These are phyloP conservation scores for Cutaneotrichosporon mucoides DNA, from an alignment of 1,284 basidiomycete species.

Conservation along the genomic window DNA sequence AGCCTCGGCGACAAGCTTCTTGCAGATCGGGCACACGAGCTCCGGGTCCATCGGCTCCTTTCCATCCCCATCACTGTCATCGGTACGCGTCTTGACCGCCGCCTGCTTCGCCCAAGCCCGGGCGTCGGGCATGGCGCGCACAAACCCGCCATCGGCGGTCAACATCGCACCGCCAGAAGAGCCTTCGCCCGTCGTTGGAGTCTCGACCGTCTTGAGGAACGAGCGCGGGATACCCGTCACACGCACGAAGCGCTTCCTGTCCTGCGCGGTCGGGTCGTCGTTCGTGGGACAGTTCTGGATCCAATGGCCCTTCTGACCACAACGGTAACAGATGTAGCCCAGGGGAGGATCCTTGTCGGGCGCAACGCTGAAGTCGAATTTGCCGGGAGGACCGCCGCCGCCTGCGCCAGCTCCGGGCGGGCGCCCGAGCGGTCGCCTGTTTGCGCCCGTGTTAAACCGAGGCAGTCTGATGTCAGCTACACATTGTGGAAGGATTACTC, in stretches of 20 bases:
- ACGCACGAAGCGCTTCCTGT: conserved; percentile 90
- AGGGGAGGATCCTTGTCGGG: conserved; percentile 60
- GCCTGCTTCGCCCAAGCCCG: conserved; percentile 88
- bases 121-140: conserved; percentile 89
- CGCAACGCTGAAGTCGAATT: conserved; percentile 45
- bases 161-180: conserved; percentile 86
- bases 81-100: conserved; percentile 68
- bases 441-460: conserved; percentile 12
- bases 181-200: conserved; percentile 63
- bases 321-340: conserved; percentile 99
- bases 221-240: conserved; percentile 97
- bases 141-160: conserved; percentile 92
- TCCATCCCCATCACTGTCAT: conserved; percentile 72
- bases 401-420: conserved; percentile 53
- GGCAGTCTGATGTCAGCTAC: conserved; percentile 12
- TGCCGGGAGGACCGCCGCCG: conserved; percentile 22
- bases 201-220: conserved; percentile 94
- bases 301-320: conserved; percentile 99
- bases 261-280: conserved; percentile 89
- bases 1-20: conserved; percentile 81
- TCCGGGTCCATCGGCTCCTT: conserved; percentile 65
- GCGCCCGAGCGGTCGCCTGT: conserved; percentile 19
- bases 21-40: conserved; percentile 81
- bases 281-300: conserved; percentile 99
- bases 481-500: conserved; percentile 13